Evolutionary conservation across 2,329 filamentous ascomycete genomes (phyloP).

Genomic region (Leptodontidium sp.): DNA sequence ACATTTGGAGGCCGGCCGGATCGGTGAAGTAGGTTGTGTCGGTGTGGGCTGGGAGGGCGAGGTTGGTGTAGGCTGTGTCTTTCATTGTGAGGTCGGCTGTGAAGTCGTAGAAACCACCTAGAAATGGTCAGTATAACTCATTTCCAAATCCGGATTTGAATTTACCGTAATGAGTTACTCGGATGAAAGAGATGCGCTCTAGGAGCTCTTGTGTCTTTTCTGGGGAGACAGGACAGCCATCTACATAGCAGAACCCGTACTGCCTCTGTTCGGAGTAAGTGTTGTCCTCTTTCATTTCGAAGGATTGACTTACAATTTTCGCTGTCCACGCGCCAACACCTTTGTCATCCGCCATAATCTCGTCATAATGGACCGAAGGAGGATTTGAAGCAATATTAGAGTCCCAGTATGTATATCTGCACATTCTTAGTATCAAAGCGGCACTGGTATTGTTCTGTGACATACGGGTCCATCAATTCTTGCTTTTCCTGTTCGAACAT

Average conservation of each 20-base stretch:
- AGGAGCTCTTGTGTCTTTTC: constrained; percentile 78
- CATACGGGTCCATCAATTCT: constrained; percentile 41
- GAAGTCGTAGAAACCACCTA: constrained; percentile 82
- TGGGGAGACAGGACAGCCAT: constrained; percentile 72
- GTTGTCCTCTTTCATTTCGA: neutral
- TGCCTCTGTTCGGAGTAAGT: constrained; percentile 57
- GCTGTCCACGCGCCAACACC: constrained; percentile 69
- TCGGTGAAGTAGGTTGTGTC: constrained; percentile 97
- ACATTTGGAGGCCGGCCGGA: constrained; percentile 88
- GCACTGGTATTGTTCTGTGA: neutral
- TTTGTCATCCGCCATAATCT: constrained; percentile 63
- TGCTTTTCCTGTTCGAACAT: constrained; percentile 44
- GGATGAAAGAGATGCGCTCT: constrained; percentile 84
- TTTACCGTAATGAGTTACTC: constrained; percentile 88
- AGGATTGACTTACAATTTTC: constrained; percentile 61
- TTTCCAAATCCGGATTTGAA: neutral
- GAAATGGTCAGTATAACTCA: constrained; percentile 27
- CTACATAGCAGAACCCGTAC: constrained; percentile 81
- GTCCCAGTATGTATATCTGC: constrained; percentile 51
- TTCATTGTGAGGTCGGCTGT: constrained; percentile 86
- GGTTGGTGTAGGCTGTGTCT: constrained; percentile 90
- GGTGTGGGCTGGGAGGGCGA: constrained; percentile 84
- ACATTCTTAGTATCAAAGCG: constrained; percentile 37
- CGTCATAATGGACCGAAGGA: constrained; percentile 67
- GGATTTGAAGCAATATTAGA: constrained; percentile 52